A percentile compares a stretch with the other conserved stretches of the same genome.
Conservation (phyloP, 2,329 filamentous ascomycete genomes). For the Juglanconis oblonga region DNA sequence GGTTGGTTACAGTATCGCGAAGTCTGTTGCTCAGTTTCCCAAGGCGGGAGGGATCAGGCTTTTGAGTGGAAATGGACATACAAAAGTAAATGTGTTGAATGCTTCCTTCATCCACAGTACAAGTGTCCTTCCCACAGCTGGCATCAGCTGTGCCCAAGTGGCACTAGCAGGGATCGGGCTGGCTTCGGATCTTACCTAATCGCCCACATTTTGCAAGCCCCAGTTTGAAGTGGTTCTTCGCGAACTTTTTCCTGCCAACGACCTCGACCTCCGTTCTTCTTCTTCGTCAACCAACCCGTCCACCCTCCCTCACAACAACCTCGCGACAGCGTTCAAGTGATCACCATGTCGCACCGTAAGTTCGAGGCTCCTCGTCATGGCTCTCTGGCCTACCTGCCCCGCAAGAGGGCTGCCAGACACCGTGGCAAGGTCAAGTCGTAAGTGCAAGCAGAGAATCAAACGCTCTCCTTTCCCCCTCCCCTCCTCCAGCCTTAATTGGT, state of each 20-base stretch:
- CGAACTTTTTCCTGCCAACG: slow-evolving; percentile 8
- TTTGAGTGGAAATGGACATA: background rate
- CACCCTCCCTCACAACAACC: slow-evolving; percentile 14
- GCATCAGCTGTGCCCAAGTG: background rate
- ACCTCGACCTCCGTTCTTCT: background rate
- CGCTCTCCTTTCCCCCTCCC: background rate
- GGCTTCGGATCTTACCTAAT: slow-evolving; percentile 6
- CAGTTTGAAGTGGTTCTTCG: background rate
- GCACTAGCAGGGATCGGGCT: background rate
- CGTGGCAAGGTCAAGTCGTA: slow-evolving; percentile 98
- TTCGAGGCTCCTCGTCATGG: slow-evolving; percentile 90
- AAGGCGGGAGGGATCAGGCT: no score
- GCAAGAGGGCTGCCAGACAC: slow-evolving; percentile 92
- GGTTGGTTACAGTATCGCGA: no score
- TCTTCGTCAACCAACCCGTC: slow-evolving; percentile 10
- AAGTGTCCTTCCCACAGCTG: background rate
- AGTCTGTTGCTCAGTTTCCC: no score
- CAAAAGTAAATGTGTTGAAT: background rate
- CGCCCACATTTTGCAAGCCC: slow-evolving; percentile 13
- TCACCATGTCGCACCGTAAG: slow-evolving; percentile 51
- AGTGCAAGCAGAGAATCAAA: slow-evolving; percentile 37
- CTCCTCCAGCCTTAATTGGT: background rate
- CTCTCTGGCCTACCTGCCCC: slow-evolving; percentile 80
- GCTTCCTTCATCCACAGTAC: background rate
- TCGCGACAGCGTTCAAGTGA: slow-evolving; percentile 14